phyloP scores from a whole-genome alignment of 495 filamentous ascomycete species.

The Hypoxylon fragiforme region DNA sequence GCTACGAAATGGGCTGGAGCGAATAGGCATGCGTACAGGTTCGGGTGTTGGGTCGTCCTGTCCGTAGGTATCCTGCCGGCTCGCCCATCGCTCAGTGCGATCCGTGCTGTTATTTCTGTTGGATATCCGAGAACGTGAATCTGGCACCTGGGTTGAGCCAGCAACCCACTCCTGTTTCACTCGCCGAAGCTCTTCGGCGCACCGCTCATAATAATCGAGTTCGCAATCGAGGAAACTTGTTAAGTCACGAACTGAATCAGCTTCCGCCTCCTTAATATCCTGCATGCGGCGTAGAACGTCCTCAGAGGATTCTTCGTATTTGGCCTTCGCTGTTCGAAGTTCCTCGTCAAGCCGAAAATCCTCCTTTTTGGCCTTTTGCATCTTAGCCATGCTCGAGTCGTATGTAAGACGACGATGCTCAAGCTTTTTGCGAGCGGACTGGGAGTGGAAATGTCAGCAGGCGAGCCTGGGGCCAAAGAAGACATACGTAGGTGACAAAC shows the following conservation, averaged over 20 bases:
- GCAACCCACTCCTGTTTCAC: conserved; percentile 52
- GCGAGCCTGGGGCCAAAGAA: too few relatives aligned
- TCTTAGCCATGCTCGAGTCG: conserved; percentile 86
- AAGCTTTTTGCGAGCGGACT: conserved; percentile 91
- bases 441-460: conserved; percentile 17
- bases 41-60: conserved; percentile 43
- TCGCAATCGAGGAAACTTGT: conserved; percentile 85
- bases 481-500: conserved; percentile 40
- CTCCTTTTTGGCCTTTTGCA: conserved; percentile 91
- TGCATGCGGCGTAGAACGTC: conserved; percentile 93
- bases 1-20: conserved; percentile 50
- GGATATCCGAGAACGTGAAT: too few relatives aligned
- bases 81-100: conserved; percentile 38
- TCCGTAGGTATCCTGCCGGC: conserved; percentile 40
- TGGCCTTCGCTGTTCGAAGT: conserved; percentile 85
- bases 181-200: conserved; percentile 68
- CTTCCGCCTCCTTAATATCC: conserved; percentile 92
- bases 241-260: conserved; percentile 80
- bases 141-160: conserved; percentile 33
- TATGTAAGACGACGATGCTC: conserved; percentile 89
- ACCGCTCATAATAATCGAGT: conserved; percentile 87
- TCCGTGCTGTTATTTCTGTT: conserved; percentile 48
- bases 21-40: conserved; percentile 63
- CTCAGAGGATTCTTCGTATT: conserved; percentile 94
- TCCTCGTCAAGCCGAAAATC: conserved; percentile 95